Conservation (phyloP, 2,329 filamentous ascomycete species). For the Parastagonospora nodorum region DNA sequence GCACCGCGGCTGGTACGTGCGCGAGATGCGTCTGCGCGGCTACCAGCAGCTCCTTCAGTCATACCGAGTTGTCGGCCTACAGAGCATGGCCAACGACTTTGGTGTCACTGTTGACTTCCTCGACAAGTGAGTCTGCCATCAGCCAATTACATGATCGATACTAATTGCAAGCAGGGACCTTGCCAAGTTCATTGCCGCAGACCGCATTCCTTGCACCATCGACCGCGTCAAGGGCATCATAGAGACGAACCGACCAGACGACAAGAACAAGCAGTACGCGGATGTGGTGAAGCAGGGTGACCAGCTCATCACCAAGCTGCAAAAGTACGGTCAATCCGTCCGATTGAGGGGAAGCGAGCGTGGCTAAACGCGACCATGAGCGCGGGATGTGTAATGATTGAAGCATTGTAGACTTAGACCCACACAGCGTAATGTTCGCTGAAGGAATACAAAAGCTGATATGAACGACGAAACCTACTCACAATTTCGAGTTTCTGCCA, state of each 20-base stretch:
- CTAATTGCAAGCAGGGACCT: slow-evolving; percentile 69
- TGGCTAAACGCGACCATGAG: slow-evolving; percentile 58
- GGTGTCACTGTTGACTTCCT: slow-evolving; percentile 96
- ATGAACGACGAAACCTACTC: background rate
- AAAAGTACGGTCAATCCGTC: slow-evolving; percentile 98
- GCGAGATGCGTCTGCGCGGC: slow-evolving; percentile 94
- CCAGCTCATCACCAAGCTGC: slow-evolving; percentile 96
- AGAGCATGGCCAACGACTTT: slow-evolving; percentile 97
- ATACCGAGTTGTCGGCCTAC: slow-evolving; percentile 94
- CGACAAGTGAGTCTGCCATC: slow-evolving; percentile 70
- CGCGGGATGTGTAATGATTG: slow-evolving; percentile 24
- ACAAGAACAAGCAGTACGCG: slow-evolving; percentile 99
- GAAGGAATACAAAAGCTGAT: slow-evolving; percentile 15
- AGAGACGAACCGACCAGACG: slow-evolving; percentile 95
- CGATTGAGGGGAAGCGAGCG: slow-evolving; percentile 92
- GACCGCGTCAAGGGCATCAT: slow-evolving; percentile 97
- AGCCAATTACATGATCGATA: background rate
- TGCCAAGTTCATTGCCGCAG: slow-evolving; percentile 93
- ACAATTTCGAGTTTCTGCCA: too few species aligned
- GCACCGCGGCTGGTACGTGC: slow-evolving; percentile 95
- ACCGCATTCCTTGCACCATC: slow-evolving; percentile 94
- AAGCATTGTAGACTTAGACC: slow-evolving; percentile 30
- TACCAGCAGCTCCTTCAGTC: slow-evolving; percentile 98
- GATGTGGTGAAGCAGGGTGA: slow-evolving; percentile 98
- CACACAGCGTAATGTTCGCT: slow-evolving; percentile 16